These are phyloP conservation scores for Cynara cardunculus DNA, from an alignment of 129 eudicot species.

Conservation along the genomic window DNA sequence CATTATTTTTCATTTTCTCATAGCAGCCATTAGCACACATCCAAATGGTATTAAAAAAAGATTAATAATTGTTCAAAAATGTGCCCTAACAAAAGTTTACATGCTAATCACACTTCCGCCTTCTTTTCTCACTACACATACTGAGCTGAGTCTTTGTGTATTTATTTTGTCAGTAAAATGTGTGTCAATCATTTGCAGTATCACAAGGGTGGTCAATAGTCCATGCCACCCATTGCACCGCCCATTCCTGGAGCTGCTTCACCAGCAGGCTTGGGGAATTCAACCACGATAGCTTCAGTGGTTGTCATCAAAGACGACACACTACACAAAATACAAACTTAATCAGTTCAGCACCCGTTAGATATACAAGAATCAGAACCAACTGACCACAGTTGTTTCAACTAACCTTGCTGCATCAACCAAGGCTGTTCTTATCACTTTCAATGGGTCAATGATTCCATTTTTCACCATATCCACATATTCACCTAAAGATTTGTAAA, in stretches of 20 bases:
- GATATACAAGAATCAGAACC: not conserved
- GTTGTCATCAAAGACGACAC: constrained; percentile 88
- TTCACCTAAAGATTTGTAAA: constrained; percentile 49
- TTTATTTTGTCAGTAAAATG: constrained; percentile 22
- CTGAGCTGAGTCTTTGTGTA: not conserved
- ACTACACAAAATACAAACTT: constrained; percentile 24
- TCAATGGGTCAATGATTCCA: constrained; percentile 85
- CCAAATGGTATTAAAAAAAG: constrained; percentile 10
- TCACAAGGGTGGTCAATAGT: constrained; percentile 25
- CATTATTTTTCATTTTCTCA: not conserved
- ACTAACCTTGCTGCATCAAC: constrained; percentile 88
- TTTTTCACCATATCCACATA: constrained; percentile 87
- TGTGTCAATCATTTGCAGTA: constrained; percentile 5
- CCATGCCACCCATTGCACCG: constrained; percentile 67
- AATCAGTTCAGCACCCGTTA: not conserved
- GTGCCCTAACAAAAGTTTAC: not conserved
- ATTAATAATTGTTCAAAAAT: constrained; percentile 19
- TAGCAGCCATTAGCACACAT: constrained; percentile 4
- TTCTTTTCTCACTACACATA: not conserved
- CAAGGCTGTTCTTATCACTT: constrained; percentile 83
- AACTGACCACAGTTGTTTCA: not conserved
- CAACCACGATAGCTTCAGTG: constrained; percentile 75
- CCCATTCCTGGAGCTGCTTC: constrained; percentile 68
- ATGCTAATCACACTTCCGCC: constrained; percentile 21
- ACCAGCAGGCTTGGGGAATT: constrained; percentile 50